Evolutionary conservation across 2,329 filamentous ascomycete species (phyloP), one percentile per base, ranked within the genome.

Genomic region (Seiridium unicorne): DNA sequence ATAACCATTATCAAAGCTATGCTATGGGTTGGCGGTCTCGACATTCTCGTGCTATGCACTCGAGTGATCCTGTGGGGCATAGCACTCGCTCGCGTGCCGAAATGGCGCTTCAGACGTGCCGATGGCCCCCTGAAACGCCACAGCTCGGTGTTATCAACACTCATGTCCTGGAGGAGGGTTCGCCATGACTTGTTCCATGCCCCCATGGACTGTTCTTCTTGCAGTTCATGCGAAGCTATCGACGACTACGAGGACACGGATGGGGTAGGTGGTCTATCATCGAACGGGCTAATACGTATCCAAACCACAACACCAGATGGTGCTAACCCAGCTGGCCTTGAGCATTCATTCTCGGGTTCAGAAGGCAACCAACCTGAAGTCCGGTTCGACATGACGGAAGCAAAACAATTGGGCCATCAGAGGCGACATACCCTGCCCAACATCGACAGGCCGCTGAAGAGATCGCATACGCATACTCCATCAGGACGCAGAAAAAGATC

Each of bases 11-110:
- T 98, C 53, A 95, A 96, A 76, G 87, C 90, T 13, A 78, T 98
- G 58, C 81, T 97, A 59, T 97, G 91, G 91, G 81, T 88, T 49
- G 89, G 94, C n/a, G 93, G 93, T 1, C 74, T 97, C 36, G 83
- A 86, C 51, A 74, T 96, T 13, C 86, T 97, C 57, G 76, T 94
- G 3, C 78, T 85, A 5, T 96, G 92, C 70, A 85, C 86, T 36
- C 83, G 87, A 36, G 85, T 95, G 10, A 85, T 98, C 42, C 84
- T 83, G 67, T 96, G 92, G 90, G 93, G 91, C 51, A 89, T 98
- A 57, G 84, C 89, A 34, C 78, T 99, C 62, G 93, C 94, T 55
- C 84, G 94, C 60, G 91, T 98, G 18, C 95, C 95, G 2, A 92
- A 88, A 67, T 97, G 94, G 92, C 90, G 93, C 48, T 93, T 98